phyloP scores from a whole-genome alignment of 495 filamentous ascomycete species.

The Polyplosphaeria fusca region DNA sequence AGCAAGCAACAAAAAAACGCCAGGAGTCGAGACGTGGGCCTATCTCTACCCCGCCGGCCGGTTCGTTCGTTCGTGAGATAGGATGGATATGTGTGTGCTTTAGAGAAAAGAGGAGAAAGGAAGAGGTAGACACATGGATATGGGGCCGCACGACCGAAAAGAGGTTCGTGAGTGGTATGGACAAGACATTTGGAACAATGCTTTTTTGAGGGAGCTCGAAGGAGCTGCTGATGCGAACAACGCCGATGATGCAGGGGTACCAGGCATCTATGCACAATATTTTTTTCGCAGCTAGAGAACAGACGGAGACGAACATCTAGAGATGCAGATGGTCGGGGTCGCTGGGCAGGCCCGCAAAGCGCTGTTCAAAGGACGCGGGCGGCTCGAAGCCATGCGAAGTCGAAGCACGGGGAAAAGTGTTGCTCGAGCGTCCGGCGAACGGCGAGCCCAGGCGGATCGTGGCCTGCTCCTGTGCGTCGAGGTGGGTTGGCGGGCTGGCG shows the following conservation, averaged over 20 bases:
- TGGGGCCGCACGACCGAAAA: not conserved
- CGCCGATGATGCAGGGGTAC: constrained; percentile 28
- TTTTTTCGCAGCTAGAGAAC: not conserved
- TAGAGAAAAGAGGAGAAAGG: not conserved
- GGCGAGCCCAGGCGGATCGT: constrained; percentile 43
- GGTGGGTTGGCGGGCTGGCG: not conserved
- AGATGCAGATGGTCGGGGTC: constrained; percentile 14
- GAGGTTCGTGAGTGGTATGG: constrained; percentile 11
- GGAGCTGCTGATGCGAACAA: constrained; percentile 19
- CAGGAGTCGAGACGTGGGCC: not conserved
- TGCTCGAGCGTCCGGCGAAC: constrained; percentile 34
- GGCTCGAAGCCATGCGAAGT: constrained; percentile 32
- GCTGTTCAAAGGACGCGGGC: constrained; percentile 34
- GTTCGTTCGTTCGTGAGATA: too few relatives aligned
- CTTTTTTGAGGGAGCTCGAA: not conserved
- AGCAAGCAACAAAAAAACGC: not conserved
- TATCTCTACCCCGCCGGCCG: too few relatives aligned
- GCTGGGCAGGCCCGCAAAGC: constrained; percentile 28
- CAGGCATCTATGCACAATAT: constrained; percentile 22
- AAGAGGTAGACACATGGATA: not conserved
- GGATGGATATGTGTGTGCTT: too few relatives aligned
- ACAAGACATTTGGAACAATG: constrained; percentile 21
- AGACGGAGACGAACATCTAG: not conserved
- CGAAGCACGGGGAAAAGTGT: constrained; percentile 41
- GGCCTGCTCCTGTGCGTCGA: not conserved